These are phyloP conservation scores for Cystobasidium pallidum DNA, from an alignment of 1,284 basidiomycete species.

Conservation along the genomic window DNA sequence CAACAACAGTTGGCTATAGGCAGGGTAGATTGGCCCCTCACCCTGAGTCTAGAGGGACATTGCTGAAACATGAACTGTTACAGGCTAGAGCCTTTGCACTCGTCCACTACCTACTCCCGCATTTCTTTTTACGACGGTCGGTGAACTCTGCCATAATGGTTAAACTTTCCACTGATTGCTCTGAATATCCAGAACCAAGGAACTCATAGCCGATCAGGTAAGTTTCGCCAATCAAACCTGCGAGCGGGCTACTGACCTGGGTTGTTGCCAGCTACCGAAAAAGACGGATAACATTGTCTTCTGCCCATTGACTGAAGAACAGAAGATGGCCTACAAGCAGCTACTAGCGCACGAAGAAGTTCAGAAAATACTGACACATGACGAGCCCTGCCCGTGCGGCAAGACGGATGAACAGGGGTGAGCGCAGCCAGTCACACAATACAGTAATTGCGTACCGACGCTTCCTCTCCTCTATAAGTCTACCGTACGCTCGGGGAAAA, in stretches of 20 bases:
- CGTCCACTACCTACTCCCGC: constrained; percentile 69
- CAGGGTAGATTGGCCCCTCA: constrained; percentile 52
- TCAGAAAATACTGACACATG: constrained; percentile 68
- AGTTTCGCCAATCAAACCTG: neutral
- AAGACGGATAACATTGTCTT: constrained; percentile 87
- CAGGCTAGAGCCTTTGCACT: constrained; percentile 61
- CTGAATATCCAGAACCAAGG: constrained; percentile 63
- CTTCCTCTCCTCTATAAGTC: constrained; percentile 9
- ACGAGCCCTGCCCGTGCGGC: constrained; percentile 73
- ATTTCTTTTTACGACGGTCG: constrained; percentile 74
- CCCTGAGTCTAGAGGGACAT: constrained; percentile 63
- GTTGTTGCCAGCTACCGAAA: constrained; percentile 63
- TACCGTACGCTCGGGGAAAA: constrained; percentile 51
- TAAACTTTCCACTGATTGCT: neutral
- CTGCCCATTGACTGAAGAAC: constrained; percentile 72
- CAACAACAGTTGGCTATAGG: constrained; percentile 67
- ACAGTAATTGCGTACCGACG: neutral
- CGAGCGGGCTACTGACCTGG: neutral
- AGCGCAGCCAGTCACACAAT: neutral
- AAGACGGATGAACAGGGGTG: constrained; percentile 57
- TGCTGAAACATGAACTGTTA: constrained; percentile 61
- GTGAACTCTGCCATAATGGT: constrained; percentile 35
- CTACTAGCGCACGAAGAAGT: constrained; percentile 67
- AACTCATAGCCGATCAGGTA: constrained; percentile 70
- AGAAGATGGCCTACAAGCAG: constrained; percentile 70